A percentile compares a stretch with the other conserved stretches of the same genome.
Evolutionary conservation across 2,329 filamentous ascomycete species (phyloP).

Genomic region (Hymenoscyphus occultus): DNA sequence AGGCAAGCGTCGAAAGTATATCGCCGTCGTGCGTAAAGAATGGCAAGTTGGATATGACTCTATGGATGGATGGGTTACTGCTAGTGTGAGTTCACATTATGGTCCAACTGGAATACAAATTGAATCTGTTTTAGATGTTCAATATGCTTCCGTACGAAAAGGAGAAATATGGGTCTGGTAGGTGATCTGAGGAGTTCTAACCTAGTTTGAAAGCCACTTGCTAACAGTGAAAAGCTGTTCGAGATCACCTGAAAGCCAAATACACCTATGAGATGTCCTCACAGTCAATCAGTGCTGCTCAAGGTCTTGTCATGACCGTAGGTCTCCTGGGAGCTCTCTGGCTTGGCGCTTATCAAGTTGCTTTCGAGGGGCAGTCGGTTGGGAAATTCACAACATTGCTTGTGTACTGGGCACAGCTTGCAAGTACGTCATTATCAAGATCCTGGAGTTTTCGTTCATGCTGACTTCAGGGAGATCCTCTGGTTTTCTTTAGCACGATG

Average conservation of each 20-base stretch:
- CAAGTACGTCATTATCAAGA: conserved; percentile 34
- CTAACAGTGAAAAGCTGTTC: conserved; percentile 35
- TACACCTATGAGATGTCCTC: conserved; percentile 37
- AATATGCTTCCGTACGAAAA: conserved; percentile 55
- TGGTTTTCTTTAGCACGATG: conserved; percentile 42
- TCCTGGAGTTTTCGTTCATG: background rate
- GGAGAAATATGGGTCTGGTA: conserved; percentile 44
- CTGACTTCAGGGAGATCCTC: conserved; percentile 29
- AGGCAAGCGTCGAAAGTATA: conserved; percentile 37
- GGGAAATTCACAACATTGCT: conserved; percentile 64
- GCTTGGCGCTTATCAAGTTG: conserved; percentile 32
- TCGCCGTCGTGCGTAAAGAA: conserved; percentile 36
- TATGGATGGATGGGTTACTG: conserved; percentile 40
- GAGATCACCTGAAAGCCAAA: conserved; percentile 39
- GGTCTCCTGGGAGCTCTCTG: conserved; percentile 44
- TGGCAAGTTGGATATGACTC: conserved; percentile 39
- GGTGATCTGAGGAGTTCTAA: background rate
- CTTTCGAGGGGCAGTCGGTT: conserved; percentile 46
- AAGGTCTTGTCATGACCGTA: conserved; percentile 50
- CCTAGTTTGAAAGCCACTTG: conserved; percentile 30
- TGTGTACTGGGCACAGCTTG: conserved; percentile 59
- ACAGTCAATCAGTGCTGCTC: conserved; percentile 47
- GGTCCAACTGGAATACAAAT: conserved; percentile 6
- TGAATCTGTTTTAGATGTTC: conserved; percentile 40
- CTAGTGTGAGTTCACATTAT: conserved; percentile 35